phyloP scores from a whole-genome alignment of 2,329 filamentous ascomycete species.

The Aureobasidium sp. region DNA sequence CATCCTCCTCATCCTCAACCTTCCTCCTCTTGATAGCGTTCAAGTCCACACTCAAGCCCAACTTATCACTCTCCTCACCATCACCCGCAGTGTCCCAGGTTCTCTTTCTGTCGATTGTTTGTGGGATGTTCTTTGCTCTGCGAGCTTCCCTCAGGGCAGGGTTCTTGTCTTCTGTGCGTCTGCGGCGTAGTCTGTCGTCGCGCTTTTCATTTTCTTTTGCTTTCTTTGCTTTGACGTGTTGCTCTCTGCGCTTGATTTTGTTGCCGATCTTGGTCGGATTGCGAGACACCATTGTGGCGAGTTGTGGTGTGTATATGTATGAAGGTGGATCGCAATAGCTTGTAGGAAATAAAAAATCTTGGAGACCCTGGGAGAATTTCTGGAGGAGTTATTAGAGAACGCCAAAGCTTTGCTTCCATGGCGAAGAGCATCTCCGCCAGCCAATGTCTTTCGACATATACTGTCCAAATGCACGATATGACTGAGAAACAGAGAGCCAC shows the following conservation, averaged over 20 bases:
- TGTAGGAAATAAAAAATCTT: neutral
- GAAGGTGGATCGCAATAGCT: neutral
- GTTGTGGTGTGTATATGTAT: neutral
- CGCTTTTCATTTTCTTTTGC: conserved; percentile 65
- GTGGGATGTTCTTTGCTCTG: conserved; percentile 68
- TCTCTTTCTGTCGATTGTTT: conserved; percentile 79
- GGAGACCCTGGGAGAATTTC: neutral
- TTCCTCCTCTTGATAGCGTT: conserved; percentile 39
- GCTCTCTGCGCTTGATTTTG: conserved; percentile 69
- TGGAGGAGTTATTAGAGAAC: neutral
- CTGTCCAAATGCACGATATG: no score
- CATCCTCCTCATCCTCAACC: conserved; percentile 32
- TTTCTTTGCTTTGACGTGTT: conserved; percentile 76
- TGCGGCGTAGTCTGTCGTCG: conserved; percentile 68
- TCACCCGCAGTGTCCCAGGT: conserved; percentile 63
- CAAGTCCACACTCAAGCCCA: conserved; percentile 40
- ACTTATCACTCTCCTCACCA: conserved; percentile 34
- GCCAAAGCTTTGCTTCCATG: neutral
- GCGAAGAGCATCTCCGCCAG: no score
- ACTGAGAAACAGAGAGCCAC: no score
- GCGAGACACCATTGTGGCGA: conserved; percentile 18
- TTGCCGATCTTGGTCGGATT: conserved; percentile 29
- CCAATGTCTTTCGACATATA: no score
- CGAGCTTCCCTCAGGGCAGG: conserved; percentile 67
- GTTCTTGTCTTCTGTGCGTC: conserved; percentile 79